These are phyloP conservation scores for Penicillium canescens DNA, from an alignment of 495 filamentous ascomycete species.

Conservation along the genomic window DNA sequence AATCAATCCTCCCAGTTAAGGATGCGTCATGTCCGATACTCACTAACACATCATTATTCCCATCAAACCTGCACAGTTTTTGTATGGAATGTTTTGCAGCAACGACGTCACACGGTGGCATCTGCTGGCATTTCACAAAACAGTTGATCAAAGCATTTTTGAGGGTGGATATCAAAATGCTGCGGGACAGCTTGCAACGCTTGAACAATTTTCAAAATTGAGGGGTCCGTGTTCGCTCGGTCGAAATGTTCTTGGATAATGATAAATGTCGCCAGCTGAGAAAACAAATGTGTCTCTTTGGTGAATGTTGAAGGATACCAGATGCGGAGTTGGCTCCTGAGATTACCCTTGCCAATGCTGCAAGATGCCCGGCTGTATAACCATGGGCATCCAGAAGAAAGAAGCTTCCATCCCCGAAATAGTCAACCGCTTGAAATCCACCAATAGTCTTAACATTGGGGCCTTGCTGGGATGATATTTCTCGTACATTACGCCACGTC, in stretches of 20 bases:
- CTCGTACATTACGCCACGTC: background rate
- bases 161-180: background rate
- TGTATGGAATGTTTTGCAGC: background rate
- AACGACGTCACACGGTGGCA: background rate
- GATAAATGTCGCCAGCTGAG: background rate
- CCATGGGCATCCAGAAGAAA: conserved; percentile 6
- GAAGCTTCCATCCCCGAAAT: conserved; percentile 14
- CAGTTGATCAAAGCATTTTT: background rate
- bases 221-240: background rate
- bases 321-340: background rate
- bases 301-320: background rate
- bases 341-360: conserved; percentile 20
- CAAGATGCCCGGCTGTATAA: conserved; percentile 36
- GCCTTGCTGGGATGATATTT: background rate
- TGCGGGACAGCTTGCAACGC: background rate
- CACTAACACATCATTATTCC: background rate
- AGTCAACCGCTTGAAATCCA: conserved; percentile 9
- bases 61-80: background rate
- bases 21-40: conserved; percentile 3
- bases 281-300: conserved; percentile 2
- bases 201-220: background rate
- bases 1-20: background rate
- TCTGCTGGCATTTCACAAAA: background rate
- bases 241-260: conserved; percentile 1
- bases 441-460: background rate